Evolutionary conservation across 345 rosid species (phyloP).

Genomic region (Mercurialis annua): DNA sequence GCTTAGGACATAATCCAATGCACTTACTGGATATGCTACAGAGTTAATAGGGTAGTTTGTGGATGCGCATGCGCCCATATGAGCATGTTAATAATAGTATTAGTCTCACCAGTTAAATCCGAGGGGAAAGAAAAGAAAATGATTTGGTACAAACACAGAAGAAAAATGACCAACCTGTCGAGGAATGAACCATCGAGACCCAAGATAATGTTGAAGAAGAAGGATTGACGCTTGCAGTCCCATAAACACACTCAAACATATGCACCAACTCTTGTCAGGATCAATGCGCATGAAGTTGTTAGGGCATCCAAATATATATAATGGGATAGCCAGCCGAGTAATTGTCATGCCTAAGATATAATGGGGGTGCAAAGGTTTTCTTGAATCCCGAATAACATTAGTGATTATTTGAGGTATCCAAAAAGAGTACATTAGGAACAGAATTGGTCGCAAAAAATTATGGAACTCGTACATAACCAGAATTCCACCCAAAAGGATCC

Average conservation of each 20-base stretch:
- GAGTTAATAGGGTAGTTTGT: not conserved
- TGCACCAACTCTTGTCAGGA: conserved; percentile 81
- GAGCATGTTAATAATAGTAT: not conserved
- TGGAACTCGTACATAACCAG: conserved; percentile 92
- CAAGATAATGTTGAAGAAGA: conserved; percentile 90
- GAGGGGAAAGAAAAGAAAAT: not conserved
- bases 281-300: conserved; percentile 90
- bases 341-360: conserved; percentile 86
- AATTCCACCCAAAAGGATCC: conserved; percentile 97
- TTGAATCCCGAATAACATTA: conserved; percentile 80
- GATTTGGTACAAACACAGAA: not conserved
- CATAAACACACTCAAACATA: conserved; percentile 53
- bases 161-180: conserved; percentile 61
- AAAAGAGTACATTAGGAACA: conserved; percentile 80
- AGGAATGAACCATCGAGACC: conserved; percentile 95
- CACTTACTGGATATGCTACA: not conserved
- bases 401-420: conserved; percentile 94
- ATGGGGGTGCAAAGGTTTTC: conserved; percentile 95
- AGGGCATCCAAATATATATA: conserved; percentile 93
- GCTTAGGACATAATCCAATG: too few relatives aligned
- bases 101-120: not conserved
- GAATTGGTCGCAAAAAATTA: conserved; percentile 66
- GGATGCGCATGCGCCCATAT: not conserved
- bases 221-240: conserved; percentile 85
- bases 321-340: conserved; percentile 81